A percentile compares a stretch with the other conserved stretches of the same genome.
Conservation (phyloP, 306 rosid genomes). For the Medicago arabica region DNA sequence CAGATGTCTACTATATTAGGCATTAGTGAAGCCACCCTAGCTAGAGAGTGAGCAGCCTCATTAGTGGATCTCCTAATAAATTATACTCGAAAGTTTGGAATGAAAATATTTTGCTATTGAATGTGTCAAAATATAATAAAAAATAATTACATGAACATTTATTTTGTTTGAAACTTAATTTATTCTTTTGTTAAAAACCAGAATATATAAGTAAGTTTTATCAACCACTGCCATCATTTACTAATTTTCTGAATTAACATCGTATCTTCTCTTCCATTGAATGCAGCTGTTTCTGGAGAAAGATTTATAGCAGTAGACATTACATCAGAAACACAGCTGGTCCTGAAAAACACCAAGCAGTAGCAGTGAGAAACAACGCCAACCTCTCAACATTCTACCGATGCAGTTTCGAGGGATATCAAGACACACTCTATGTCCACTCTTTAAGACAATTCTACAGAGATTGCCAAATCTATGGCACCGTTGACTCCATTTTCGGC, state of each 20-base stretch:
- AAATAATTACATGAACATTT: no score
- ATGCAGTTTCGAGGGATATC: constrained; percentile 86
- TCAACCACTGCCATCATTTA: no score
- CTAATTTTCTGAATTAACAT: neutral
- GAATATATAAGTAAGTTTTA: no score
- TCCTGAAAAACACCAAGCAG: constrained; percentile 84
- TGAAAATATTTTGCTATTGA: no score
- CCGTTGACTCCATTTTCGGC: constrained; percentile 82
- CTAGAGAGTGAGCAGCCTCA: neutral
- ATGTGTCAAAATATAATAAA: neutral
- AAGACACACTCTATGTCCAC: constrained; percentile 85
- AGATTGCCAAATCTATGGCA: constrained; percentile 73
- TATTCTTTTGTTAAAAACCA: no score
- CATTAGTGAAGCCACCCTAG: neutral
- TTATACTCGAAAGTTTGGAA: no score
- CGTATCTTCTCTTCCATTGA: constrained; percentile 10
- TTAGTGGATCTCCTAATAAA: no score
- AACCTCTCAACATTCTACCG: constrained; percentile 78
- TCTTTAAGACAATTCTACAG: constrained; percentile 80
- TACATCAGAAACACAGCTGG: constrained; percentile 85
- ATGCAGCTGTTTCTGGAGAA: constrained; percentile 77
- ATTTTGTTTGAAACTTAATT: neutral
- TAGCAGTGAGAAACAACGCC: constrained; percentile 76
- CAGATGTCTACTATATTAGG: neutral
- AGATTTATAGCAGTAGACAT: constrained; percentile 74